Evolutionary conservation across 2,329 filamentous ascomycete species (phyloP).

Genomic region (Tolypocladium tropicale): DNA sequence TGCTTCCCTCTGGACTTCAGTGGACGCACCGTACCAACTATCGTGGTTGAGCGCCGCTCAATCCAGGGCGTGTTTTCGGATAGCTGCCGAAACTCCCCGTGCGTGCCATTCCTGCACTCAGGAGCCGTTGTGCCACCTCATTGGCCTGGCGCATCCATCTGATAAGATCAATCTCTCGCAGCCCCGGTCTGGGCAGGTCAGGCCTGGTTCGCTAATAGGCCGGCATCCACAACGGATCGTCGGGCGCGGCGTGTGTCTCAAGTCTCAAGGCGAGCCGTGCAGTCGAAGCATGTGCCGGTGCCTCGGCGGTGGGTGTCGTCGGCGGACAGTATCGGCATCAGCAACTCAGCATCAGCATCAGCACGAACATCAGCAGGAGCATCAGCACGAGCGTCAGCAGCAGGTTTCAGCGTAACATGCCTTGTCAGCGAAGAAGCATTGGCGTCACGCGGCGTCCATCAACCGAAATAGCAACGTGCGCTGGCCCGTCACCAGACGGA

Average conservation of each 20-base stretch:
- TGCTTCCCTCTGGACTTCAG: neutral
- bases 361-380: no score
- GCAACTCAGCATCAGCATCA: no score
- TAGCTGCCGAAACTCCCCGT: neutral
- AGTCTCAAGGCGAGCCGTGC: neutral
- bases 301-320: neutral
- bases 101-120: neutral
- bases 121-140: neutral
- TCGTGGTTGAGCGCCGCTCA: no score
- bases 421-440: no score
- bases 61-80: neutral
- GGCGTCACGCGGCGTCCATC: no score
- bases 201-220: no score
- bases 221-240: no score
- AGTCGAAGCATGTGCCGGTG: neutral
- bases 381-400: no score
- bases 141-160: neutral
- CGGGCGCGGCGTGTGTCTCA: neutral
- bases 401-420: no score
- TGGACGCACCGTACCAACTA: neutral
- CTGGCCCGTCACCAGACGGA: no score
- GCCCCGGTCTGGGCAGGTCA: neutral
- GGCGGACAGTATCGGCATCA: neutral
- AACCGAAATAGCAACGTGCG: no score
- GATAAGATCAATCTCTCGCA: neutral